Percentiles rank a stretch among this genome's conserved stretches.
These are phyloP conservation scores for Puccinia sorghi DNA, from an alignment of 1,284 basidiomycete genomes.

Conservation along the genomic window DNA sequence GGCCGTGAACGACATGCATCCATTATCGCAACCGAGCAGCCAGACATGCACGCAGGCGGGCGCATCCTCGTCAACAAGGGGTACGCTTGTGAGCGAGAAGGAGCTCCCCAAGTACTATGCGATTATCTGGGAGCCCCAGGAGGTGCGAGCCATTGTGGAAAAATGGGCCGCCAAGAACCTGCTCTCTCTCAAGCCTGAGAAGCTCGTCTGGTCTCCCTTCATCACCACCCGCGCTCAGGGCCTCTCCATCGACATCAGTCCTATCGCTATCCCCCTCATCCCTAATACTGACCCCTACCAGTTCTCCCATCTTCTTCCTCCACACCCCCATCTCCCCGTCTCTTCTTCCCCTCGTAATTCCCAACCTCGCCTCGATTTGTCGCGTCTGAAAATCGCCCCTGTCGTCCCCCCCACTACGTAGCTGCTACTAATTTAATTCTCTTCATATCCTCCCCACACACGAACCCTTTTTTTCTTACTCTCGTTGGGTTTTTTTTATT, in stretches of 20 bases:
- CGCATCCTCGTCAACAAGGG: not conserved
- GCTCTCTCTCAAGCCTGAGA: constrained; percentile 75
- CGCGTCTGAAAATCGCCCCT: no score
- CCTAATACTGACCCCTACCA: constrained; percentile 30
- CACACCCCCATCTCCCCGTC: not conserved
- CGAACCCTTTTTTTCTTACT: not conserved
- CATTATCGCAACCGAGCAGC: not conserved
- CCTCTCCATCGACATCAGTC: constrained; percentile 13
- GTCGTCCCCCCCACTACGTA: no score
- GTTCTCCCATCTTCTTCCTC: not conserved
- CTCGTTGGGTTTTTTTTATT: no score
- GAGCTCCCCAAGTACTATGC: constrained; percentile 73
- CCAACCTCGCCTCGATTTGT: no score
- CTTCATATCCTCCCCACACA: no score
- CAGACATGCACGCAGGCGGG: not conserved
- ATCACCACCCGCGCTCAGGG: constrained; percentile 58
- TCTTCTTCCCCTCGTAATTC: not conserved
- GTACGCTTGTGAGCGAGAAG: not conserved
- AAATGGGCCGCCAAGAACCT: constrained; percentile 78
- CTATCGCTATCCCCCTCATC: constrained; percentile 24
- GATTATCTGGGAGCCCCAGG: constrained; percentile 72
- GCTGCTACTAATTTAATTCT: no score
- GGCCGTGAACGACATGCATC: not conserved
- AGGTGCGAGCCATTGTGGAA: constrained; percentile 69
- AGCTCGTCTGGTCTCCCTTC: constrained; percentile 94